Evolutionary conservation across 2,329 filamentous ascomycete species (phyloP).

Genomic region (Diatrype stigma): DNA sequence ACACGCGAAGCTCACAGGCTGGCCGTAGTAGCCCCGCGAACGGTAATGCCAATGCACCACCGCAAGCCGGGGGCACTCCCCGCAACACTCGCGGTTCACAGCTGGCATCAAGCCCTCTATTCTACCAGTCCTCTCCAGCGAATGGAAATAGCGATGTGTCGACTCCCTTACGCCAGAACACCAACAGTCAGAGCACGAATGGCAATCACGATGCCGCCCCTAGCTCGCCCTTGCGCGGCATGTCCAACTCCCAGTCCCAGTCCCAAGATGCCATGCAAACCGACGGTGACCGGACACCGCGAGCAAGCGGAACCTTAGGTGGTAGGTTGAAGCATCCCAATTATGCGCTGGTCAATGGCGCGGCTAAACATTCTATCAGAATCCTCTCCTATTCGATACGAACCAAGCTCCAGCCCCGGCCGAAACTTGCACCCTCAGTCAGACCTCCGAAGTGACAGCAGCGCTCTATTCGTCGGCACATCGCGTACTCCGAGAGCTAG

Average conservation of each 20-base stretch:
- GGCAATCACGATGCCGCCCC: slow-evolving; percentile 33
- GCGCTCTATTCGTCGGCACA: slow-evolving; percentile 77
- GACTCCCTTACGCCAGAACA: slow-evolving; percentile 54
- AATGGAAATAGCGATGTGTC: slow-evolving; percentile 37
- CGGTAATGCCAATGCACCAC: slow-evolving; percentile 14
- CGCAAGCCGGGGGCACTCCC: slow-evolving; percentile 36
- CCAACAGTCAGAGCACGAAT: slow-evolving; percentile 50
- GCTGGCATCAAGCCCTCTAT: slow-evolving; percentile 74
- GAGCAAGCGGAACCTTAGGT: slow-evolving; percentile 59
- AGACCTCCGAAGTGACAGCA: slow-evolving; percentile 77
- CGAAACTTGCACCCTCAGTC: slow-evolving; percentile 59
- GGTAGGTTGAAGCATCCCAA: slow-evolving; percentile 43
- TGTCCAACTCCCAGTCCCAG: slow-evolving; percentile 53
- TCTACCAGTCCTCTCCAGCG: slow-evolving; percentile 56
- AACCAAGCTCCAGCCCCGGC: slow-evolving; percentile 83
- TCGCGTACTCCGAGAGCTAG: slow-evolving; percentile 49
- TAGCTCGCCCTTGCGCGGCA: slow-evolving; percentile 58
- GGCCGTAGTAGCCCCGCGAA: slow-evolving; percentile 44
- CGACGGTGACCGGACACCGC: slow-evolving; percentile 66
- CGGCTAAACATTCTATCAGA: slow-evolving; percentile 45
- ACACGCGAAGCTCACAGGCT: slow-evolving; percentile 49
- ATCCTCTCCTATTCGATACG: slow-evolving; percentile 89
- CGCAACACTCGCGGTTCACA: slow-evolving; percentile 42
- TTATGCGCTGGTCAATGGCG: slow-evolving; percentile 1
- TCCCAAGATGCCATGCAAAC: slow-evolving; percentile 38